Evolutionary conservation across 495 filamentous ascomycete genomes (phyloP), one percentile per base, ranked within the genome.

Genomic region (Lepidopterella palustris): DNA sequence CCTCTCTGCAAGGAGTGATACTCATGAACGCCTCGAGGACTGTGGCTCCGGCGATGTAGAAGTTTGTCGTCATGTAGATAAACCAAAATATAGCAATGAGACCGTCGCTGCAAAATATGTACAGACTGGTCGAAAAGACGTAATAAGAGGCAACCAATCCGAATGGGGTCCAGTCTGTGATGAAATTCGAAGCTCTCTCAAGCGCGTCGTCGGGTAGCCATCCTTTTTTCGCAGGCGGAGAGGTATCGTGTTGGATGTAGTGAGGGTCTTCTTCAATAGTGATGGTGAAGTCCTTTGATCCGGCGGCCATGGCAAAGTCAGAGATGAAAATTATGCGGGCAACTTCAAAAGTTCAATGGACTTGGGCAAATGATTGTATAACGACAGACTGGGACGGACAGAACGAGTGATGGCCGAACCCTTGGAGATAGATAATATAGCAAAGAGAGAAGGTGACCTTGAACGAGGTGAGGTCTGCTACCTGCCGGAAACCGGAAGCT

Each of bases 21-120:
- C 67, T 68, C 62, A 74, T 66, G 53, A 73, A 70, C 6, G 74
- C 68, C 50, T 76, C 74, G 3, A 76, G 27, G 15, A 71, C 74
- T 6, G 72, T 73, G 2, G 63, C 54, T 9, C 57, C 62, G 5
- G 72, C 70, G 45, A 74, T 72, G 62, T 74, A 74, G 45, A 72
- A 69, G 66, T 74, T 74, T 42, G 67, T 71, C 25, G 50, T 60
- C 57, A 74, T 60, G 60, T 70, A 74, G 51, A 74, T 60, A 55
- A 71, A 74, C 66, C 69, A 74, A 60, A 74, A 74, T 13, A 72
- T 45, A 47, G 63, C 54, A 31, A 70, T 71, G 32, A 67, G 58
- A 18, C 58, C 40, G n/a, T 68, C 67, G 42, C 58, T 66, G 51
- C 66, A 67, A 47, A 71, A 63, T 57, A 69, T 71, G 64, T 75